phyloP scores from a whole-genome alignment of 2,329 filamentous ascomycete genomes.

The Dichotomopilus funicola region DNA sequence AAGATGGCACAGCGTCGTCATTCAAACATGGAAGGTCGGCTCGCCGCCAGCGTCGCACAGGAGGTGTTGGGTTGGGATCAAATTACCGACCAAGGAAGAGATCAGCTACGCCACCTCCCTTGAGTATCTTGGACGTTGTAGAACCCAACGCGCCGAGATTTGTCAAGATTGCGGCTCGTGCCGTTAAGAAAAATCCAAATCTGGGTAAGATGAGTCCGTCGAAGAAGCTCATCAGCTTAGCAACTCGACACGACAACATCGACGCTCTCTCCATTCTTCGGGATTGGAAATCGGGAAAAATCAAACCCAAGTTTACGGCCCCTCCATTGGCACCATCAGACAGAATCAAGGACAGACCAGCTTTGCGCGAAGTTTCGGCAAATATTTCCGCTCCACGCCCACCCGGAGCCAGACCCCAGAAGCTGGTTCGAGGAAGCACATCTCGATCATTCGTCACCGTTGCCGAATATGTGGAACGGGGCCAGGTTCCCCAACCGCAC shows the following conservation, averaged over 20 bases:
- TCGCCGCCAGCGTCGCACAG: conserved; percentile 1
- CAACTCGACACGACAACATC: conserved; percentile 52
- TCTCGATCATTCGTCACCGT: conserved; percentile 14
- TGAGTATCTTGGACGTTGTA: conserved; percentile 57
- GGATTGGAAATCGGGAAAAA: conserved; percentile 50
- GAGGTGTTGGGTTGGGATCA: not conserved
- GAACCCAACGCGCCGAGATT: conserved; percentile 49
- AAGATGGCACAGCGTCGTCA: conserved; percentile 5
- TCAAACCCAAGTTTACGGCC: conserved; percentile 32
- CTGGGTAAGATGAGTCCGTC: conserved; percentile 50
- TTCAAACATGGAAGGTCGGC: conserved; percentile 3
- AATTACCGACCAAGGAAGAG: conserved; percentile 13
- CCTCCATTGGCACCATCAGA: conserved; percentile 4
- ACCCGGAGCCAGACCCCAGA: conserved; percentile 6
- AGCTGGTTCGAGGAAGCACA: conserved; percentile 13
- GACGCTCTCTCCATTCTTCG: conserved; percentile 48
- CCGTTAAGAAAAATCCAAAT: conserved; percentile 40
- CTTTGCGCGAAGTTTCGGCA: conserved; percentile 20
- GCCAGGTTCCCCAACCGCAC: not conserved
- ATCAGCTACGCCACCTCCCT: conserved; percentile 34
- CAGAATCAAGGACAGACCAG: conserved; percentile 18
- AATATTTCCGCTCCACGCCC: conserved; percentile 15
- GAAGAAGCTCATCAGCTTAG: conserved; percentile 53
- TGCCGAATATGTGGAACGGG: not conserved
- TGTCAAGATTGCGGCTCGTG: conserved; percentile 54